Percentiles rank a stretch among this genome's conserved stretches.
phyloP scores from a whole-genome alignment of 345 rosid genomes.

The Dipteronia dyeriana region DNA sequence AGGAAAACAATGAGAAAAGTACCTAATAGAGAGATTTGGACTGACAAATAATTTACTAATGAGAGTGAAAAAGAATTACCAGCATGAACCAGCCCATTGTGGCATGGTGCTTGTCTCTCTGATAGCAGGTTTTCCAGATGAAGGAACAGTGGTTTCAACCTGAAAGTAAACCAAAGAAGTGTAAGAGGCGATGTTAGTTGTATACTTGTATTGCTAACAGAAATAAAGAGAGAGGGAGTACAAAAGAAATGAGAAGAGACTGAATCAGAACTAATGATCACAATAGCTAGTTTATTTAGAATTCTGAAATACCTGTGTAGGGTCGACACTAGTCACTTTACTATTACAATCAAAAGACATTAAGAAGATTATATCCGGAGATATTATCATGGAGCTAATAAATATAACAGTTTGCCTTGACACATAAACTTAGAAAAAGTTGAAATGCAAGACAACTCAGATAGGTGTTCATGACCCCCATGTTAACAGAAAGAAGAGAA shows the following conservation, averaged over 20 bases:
- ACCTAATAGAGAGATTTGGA: background rate
- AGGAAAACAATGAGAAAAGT: background rate
- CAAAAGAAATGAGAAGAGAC: background rate
- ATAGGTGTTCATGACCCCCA: background rate
- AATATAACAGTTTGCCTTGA: background rate
- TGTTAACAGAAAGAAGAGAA: background rate
- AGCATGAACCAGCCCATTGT: constrained; percentile 99
- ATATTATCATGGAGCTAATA: background rate
- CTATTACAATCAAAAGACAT: background rate
- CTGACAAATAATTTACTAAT: background rate
- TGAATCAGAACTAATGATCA: background rate
- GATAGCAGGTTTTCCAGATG: constrained; percentile 70
- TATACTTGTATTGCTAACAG: background rate
- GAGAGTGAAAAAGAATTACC: constrained; percentile 45
- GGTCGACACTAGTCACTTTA: background rate
- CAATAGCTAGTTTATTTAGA: background rate
- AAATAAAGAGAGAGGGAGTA: background rate
- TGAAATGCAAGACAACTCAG: background rate
- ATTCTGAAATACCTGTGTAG: background rate
- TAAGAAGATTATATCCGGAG: background rate
- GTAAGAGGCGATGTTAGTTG: background rate
- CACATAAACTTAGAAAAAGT: background rate
- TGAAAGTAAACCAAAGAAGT: constrained; percentile 29
- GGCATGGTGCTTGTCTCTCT: constrained; percentile 99
- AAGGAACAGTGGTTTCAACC: constrained; percentile 64